Conservation (phyloP, 441 rosid species). For the Isatis lusitanica region DNA sequence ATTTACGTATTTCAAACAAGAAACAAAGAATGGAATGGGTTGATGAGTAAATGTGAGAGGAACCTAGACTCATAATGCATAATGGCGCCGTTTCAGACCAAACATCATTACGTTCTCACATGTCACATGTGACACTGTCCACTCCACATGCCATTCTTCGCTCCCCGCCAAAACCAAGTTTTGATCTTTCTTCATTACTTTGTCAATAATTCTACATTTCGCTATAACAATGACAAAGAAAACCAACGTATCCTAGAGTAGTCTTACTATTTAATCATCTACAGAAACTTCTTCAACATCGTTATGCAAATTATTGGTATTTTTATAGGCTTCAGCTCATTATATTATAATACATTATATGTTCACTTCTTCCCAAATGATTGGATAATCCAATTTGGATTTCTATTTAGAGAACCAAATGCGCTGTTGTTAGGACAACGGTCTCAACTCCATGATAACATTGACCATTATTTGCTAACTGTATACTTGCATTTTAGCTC, state of each 20-base stretch:
- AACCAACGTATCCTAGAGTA: background rate
- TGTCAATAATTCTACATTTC: constrained; percentile 19
- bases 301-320: background rate
- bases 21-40: constrained; percentile 11
- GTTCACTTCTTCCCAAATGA: constrained; percentile 25
- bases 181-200: constrained; percentile 5
- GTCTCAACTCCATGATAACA: constrained; percentile 1
- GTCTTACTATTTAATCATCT: background rate
- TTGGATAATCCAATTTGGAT: constrained; percentile 14
- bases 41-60: constrained; percentile 13
- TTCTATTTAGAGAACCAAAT: constrained; percentile 28
- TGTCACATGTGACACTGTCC: constrained; percentile 37
- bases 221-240: background rate
- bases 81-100: constrained; percentile 37
- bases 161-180: constrained; percentile 27
- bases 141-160: constrained; percentile 37
- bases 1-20: background rate
- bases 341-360: constrained; percentile 2
- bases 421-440: constrained; percentile 22
- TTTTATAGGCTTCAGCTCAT: background rate
- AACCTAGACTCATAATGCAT: constrained; percentile 1
- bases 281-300: constrained; percentile 4
- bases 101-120: constrained; percentile 33
- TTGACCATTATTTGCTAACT: background rate
- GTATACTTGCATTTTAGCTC: background rate